Evolutionary conservation across 805 yeast genomes (phyloP).

Genomic region (Candida sanyiensis): DNA sequence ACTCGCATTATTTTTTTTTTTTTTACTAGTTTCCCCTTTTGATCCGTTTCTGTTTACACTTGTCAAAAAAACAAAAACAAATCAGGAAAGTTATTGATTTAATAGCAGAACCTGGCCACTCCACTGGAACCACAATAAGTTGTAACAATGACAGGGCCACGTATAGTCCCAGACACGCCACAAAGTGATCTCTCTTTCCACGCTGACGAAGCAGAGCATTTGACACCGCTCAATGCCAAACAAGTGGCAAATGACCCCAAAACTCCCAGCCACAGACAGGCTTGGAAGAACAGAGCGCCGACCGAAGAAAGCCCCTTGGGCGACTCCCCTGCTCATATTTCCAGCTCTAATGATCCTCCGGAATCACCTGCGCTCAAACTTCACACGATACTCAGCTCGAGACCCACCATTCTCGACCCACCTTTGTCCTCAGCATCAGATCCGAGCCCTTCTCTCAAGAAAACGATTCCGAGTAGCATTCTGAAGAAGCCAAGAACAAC

Average conservation of each 20-base stretch:
- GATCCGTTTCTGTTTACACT: conserved; percentile 2
- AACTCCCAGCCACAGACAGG: conserved; percentile 21
- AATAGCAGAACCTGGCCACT: too few relatives aligned
- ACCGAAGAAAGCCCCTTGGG: conserved; percentile 5
- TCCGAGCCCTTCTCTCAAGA: conserved; percentile 4
- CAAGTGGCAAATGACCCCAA: conserved; percentile 23
- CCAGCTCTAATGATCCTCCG: too few relatives aligned
- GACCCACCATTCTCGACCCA: neutral
- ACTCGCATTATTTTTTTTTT: conserved; percentile 37
- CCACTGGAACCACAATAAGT: too few relatives aligned
- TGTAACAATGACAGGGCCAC: too few relatives aligned
- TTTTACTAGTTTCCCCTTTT: neutral
- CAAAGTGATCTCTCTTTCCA: conserved; percentile 10
- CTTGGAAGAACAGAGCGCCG: conserved; percentile 7
- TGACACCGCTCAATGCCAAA: conserved; percentile 17
- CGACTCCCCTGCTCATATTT: too few relatives aligned
- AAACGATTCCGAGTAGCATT: conserved; percentile 18
- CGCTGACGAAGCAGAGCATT: conserved; percentile 1
- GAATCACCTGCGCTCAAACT: too few relatives aligned
- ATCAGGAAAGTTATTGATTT: neutral
- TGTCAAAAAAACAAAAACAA: conserved; percentile 1
- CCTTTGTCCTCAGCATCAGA: conserved; percentile 4
- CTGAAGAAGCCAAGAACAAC: conserved; percentile 18
- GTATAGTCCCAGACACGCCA: neutral
- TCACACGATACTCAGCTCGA: too few relatives aligned